These are phyloP conservation scores for Serendipita vermifera DNA, from an alignment of 768 basidiomycete species.

Conservation along the genomic window DNA sequence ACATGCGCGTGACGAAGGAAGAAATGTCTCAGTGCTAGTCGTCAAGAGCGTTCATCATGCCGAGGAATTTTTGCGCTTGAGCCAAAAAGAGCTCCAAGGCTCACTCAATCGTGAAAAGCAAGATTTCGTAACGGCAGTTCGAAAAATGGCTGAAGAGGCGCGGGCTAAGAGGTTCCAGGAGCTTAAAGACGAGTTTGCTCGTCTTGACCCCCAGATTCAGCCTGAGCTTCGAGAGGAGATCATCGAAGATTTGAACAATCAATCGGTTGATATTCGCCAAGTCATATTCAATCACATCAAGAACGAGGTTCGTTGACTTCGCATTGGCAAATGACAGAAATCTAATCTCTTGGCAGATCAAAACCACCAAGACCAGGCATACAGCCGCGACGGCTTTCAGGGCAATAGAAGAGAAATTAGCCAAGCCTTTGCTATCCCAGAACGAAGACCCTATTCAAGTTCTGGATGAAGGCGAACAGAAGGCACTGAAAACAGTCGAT, in stretches of 20 bases:
- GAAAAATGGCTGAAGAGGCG: constrained; percentile 5
- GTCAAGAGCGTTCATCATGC: not conserved
- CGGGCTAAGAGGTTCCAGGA: not conserved
- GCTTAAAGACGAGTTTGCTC: not conserved
- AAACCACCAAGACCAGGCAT: constrained; percentile 1
- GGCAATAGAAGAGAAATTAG: not conserved
- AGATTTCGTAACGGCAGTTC: not conserved
- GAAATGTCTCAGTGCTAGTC: not conserved
- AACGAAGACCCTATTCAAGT: not conserved
- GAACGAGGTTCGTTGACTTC: not conserved
- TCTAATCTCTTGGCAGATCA: not conserved
- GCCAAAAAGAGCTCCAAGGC: not conserved
- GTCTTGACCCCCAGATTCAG: not conserved
- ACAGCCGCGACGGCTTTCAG: not conserved
- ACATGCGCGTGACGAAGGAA: not conserved
- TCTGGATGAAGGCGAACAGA: not conserved
- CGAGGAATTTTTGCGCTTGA: constrained; percentile 1
- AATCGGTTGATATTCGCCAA: not conserved
- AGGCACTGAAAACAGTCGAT: not conserved
- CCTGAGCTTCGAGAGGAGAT: constrained; percentile 1
- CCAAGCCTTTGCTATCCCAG: constrained; percentile 1
- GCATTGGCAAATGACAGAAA: not conserved
- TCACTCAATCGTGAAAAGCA: not conserved
- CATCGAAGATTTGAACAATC: constrained; percentile 2
- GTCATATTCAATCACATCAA: constrained; percentile 7